These are phyloP conservation scores for Isoetes engelmannii DNA, from an alignment of 83 land plant species.

Conservation along the genomic window DNA sequence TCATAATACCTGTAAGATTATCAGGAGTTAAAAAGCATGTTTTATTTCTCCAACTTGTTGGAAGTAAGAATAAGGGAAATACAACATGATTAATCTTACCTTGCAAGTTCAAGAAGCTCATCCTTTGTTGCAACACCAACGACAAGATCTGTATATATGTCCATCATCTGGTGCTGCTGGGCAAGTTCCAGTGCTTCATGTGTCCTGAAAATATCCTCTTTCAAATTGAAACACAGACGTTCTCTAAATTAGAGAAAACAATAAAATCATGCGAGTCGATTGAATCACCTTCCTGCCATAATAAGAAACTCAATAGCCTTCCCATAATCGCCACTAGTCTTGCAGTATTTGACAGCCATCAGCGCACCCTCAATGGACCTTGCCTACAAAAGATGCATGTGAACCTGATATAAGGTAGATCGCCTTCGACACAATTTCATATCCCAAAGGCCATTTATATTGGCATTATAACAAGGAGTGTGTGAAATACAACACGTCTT, in stretches of 20 bases:
- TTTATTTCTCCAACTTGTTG: neutral
- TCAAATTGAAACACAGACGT: too few relatives aligned
- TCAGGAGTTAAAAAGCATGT: neutral
- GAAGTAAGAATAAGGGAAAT: too few relatives aligned
- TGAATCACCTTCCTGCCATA: conserved; percentile 27
- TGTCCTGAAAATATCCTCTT: conserved; percentile 7
- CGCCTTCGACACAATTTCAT: too few relatives aligned
- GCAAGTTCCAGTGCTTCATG: conserved; percentile 37
- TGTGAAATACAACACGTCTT: too few relatives aligned
- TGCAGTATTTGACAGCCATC: conserved; percentile 26
- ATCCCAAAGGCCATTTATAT: too few relatives aligned
- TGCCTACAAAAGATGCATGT: conserved; percentile 14
- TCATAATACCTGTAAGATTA: conserved; percentile 29
- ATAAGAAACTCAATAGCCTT: conserved; percentile 38
- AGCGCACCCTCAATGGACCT: conserved; percentile 31
- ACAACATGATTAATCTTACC: conserved; percentile 8
- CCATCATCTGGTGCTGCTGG: conserved; percentile 35
- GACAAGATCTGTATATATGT: conserved; percentile 26
- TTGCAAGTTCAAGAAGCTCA: conserved; percentile 29
- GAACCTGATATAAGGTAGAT: neutral
- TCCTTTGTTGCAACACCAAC: conserved; percentile 29
- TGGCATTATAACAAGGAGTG: too few relatives aligned
- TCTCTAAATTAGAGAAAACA: neutral
- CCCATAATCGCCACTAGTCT: conserved; percentile 29
- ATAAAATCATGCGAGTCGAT: too few relatives aligned